A percentile compares a stretch with the other conserved stretches of the same genome.
Evolutionary conservation across 2,329 filamentous ascomycete genomes (phyloP).

Genomic region (Phaeophleospora eucalypticola): DNA sequence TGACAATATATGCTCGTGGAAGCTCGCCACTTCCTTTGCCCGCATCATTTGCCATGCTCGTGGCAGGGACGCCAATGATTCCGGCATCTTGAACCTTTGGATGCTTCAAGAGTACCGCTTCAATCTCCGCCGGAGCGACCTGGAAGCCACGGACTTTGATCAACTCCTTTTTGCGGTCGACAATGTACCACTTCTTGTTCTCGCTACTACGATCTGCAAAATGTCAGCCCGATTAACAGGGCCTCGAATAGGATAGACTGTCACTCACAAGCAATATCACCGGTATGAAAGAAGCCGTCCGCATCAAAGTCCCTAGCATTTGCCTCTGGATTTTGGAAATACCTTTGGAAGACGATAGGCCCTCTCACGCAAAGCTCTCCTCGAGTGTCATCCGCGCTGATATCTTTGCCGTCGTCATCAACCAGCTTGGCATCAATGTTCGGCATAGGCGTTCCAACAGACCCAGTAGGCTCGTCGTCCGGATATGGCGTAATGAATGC

Average conservation of each 20-base stretch:
- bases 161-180: constrained; percentile 50
- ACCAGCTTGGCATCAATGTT: constrained; percentile 47
- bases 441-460: constrained; percentile 38
- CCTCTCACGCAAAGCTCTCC: constrained; percentile 54
- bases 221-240: neutral
- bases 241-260: neutral
- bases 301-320: constrained; percentile 47
- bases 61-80: constrained; percentile 43
- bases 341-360: constrained; percentile 49
- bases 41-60: neutral
- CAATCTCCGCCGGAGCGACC: constrained; percentile 48
- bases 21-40: constrained; percentile 21
- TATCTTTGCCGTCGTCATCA: constrained; percentile 40
- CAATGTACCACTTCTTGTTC: constrained; percentile 42
- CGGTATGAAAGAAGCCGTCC: constrained; percentile 45
- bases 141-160: constrained; percentile 55
- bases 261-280: constrained; percentile 37
- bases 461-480: constrained; percentile 38
- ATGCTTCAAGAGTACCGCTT: constrained; percentile 46
- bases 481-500: constrained; percentile 32
- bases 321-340: constrained; percentile 48
- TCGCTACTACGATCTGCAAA: neutral
- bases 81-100: constrained; percentile 46
- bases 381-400: constrained; percentile 7
- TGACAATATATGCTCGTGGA: constrained; percentile 29